Percentiles rank a stretch among this genome's conserved stretches.
These are phyloP conservation scores for Cladosporium sp. DNA, from an alignment of 2,329 filamentous ascomycete species.

Conservation along the genomic window DNA sequence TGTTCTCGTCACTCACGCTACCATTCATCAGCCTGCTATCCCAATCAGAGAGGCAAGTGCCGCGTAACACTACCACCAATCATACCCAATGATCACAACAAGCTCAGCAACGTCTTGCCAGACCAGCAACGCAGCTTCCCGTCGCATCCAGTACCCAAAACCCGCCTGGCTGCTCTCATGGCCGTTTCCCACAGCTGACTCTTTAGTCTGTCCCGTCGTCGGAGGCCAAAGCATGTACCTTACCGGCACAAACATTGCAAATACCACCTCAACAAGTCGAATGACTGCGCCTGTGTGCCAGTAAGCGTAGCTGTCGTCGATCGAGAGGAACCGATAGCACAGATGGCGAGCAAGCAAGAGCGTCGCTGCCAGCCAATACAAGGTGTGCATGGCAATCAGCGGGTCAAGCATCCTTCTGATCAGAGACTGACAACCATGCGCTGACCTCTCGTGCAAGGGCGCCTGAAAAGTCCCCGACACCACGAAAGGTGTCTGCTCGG, in stretches of 20 bases:
- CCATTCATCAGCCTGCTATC: not conserved
- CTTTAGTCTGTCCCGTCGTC: not conserved
- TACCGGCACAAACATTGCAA: constrained; percentile 10
- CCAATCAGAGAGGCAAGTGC: not conserved
- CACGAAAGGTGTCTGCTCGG: constrained; percentile 18
- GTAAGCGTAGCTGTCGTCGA: not conserved
- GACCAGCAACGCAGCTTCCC: not conserved
- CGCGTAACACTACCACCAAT: not conserved
- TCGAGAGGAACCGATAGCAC: not conserved
- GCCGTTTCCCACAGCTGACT: not conserved
- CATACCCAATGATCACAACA: not conserved
- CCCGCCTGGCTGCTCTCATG: not conserved
- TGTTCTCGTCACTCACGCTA: not conserved
- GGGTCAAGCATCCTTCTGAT: not conserved
- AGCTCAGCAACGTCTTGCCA: not conserved
- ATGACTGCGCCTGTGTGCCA: constrained; percentile 17
- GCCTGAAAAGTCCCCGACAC: constrained; percentile 22
- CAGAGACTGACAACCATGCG: constrained; percentile 7
- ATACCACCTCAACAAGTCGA: constrained; percentile 7
- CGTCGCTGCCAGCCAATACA: not conserved
- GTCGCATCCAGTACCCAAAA: not conserved
- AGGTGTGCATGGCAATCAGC: not conserved
- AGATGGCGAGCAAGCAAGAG: not conserved
- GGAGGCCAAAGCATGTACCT: constrained; percentile 19
- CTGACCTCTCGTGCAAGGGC: constrained; percentile 19